phyloP scores from a whole-genome alignment of 192 early-diverging fungal species.

The Hyaloraphidium curvatum region DNA sequence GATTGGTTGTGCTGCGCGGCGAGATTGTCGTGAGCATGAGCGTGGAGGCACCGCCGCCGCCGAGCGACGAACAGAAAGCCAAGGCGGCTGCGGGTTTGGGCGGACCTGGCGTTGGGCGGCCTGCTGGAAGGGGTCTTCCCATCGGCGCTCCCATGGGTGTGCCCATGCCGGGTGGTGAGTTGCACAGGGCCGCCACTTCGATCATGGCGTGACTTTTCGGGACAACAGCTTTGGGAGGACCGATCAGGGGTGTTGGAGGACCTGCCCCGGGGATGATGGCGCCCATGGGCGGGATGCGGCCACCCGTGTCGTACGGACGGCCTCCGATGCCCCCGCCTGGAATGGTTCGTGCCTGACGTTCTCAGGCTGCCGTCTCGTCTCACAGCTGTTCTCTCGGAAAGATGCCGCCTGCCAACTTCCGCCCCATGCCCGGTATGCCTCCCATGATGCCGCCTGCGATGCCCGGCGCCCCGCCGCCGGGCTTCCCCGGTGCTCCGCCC shows the following conservation, averaged over 20 bases:
- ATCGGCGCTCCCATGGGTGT: constrained; percentile 19
- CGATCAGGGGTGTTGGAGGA: constrained; percentile 90
- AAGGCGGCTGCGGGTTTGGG: constrained; percentile 5
- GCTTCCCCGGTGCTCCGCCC: constrained; percentile 28
- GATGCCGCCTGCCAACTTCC: too few relatives aligned
- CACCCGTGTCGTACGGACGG: constrained; percentile 57
- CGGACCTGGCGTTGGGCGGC: constrained; percentile 17
- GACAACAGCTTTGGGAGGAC: constrained; percentile 49
- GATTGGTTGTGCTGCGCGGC: constrained; percentile 83
- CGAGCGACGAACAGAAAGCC: constrained; percentile 19
- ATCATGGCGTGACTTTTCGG: background rate
- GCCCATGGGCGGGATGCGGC: constrained; percentile 33
- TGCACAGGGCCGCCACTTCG: constrained; percentile 8
- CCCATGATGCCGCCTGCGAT: constrained; percentile 16
- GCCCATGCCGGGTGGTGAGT: constrained; percentile 43
- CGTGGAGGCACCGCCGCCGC: constrained; percentile 77
- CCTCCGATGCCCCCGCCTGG: constrained; percentile 14
- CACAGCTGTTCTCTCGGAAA: too few relatives aligned
- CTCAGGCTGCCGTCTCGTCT: too few relatives aligned
- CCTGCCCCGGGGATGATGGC: constrained; percentile 79
- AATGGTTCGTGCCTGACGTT: too few relatives aligned
- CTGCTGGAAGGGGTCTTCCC: constrained; percentile 48
- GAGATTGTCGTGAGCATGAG: constrained; percentile 79
- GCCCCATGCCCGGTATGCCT: too few relatives aligned
- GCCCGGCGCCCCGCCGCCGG: constrained; percentile 13